Percentiles rank a stretch among this genome's conserved stretches.
Evolutionary conservation across 768 basidiomycete species (phyloP).

Genomic region (Leccinum truebloodii): DNA sequence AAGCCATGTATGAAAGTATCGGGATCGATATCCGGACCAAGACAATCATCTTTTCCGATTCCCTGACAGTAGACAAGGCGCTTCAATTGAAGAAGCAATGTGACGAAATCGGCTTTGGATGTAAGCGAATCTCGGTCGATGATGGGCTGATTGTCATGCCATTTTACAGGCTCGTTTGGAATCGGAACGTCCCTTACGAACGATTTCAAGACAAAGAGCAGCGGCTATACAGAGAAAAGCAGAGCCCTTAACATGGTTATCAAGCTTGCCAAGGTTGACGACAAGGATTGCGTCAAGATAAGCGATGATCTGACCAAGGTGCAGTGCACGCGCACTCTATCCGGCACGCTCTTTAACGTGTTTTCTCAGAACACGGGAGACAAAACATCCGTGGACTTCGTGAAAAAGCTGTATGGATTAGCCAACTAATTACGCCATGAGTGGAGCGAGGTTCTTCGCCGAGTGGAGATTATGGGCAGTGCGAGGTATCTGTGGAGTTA

Average conservation of each 20-base stretch:
- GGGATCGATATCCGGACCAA: conserved; percentile 69
- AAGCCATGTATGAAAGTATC: conserved; percentile 66
- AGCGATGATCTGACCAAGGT: conserved; percentile 91
- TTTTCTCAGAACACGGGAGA: conserved; percentile 70
- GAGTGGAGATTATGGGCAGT: background rate
- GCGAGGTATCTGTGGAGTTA: background rate
- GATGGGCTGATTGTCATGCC: background rate
- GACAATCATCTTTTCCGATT: conserved; percentile 82
- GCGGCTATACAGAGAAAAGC: conserved; percentile 57
- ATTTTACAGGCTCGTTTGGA: conserved; percentile 75
- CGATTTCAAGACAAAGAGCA: conserved; percentile 56
- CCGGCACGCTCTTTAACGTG: background rate
- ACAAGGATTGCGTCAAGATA: conserved; percentile 83
- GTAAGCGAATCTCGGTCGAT: conserved; percentile 35
- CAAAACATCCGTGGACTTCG: conserved; percentile 52
- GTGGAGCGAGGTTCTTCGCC: too few relatives aligned
- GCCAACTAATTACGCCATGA: background rate
- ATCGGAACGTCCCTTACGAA: conserved; percentile 94
- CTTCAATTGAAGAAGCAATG: conserved; percentile 70
- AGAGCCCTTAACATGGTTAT: conserved; percentile 94
- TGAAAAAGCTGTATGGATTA: conserved; percentile 43
- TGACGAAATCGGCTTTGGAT: conserved; percentile 67
- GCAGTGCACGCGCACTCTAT: background rate
- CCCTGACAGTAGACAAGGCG: conserved; percentile 69
- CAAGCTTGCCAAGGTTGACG: conserved; percentile 78